Conservation (phyloP, 2,329 filamentous ascomycete genomes). For the Beauveria medogensis region DNA sequence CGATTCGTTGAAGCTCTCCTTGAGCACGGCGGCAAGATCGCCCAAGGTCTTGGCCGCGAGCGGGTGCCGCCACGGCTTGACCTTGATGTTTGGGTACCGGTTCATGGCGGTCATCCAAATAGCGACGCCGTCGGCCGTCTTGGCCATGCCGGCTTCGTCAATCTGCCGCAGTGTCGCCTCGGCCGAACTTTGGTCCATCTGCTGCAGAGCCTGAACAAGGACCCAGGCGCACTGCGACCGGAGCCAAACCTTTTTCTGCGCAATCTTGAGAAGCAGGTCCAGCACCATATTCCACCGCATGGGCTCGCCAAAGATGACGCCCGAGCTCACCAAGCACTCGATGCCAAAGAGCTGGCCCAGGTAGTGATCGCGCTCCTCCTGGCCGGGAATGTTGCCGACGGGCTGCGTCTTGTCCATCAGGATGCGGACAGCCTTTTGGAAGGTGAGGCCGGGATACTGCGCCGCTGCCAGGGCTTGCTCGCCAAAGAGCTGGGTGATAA, state of each 20-base stretch:
- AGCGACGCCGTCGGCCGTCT: constrained; percentile 81
- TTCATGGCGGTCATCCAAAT: constrained; percentile 71
- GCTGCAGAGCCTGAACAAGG: constrained; percentile 62
- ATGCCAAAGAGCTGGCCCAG: constrained; percentile 84
- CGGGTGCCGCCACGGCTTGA: constrained; percentile 72
- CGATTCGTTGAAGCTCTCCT: constrained; percentile 57
- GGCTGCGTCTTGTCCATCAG: constrained; percentile 48
- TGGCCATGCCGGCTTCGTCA: constrained; percentile 56
- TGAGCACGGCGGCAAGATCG: constrained; percentile 67
- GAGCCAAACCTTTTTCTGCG: constrained; percentile 79
- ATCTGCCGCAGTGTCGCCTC: constrained; percentile 56
- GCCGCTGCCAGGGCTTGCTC: constrained; percentile 33
- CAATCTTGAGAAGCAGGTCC: constrained; percentile 63
- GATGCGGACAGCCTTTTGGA: constrained; percentile 45
- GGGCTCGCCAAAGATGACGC: constrained; percentile 55
- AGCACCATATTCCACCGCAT: constrained; percentile 61
- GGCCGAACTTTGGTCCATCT: constrained; percentile 50
- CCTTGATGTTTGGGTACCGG: constrained; percentile 53
- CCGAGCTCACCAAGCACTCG: constrained; percentile 76
- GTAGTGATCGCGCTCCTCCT: constrained; percentile 80
- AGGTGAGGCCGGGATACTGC: constrained; percentile 46
- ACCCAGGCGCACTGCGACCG: constrained; percentile 81
- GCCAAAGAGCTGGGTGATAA: constrained; percentile 63
- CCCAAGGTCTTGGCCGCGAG: constrained; percentile 60
- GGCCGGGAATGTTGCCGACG: constrained; percentile 44